These are phyloP conservation scores for Boletus rubescentipes DNA, from an alignment of 768 basidiomycete genomes.

Conservation along the genomic window DNA sequence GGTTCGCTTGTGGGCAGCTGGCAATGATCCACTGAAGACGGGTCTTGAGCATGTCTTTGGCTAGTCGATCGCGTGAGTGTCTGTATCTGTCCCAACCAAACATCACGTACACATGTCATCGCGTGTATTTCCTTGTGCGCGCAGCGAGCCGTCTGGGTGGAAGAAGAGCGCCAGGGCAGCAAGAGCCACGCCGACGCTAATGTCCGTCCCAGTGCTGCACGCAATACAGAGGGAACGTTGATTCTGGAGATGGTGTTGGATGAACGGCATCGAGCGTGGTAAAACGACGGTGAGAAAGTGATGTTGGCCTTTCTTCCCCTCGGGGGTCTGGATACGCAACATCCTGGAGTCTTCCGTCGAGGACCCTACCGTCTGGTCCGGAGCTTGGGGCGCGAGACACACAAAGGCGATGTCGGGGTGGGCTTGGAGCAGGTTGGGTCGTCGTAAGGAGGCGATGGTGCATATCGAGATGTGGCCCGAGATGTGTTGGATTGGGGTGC, in stretches of 20 bases:
- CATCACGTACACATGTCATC: slow-evolving; percentile 22
- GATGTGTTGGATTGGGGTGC: slow-evolving; percentile 27
- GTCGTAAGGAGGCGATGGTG: slow-evolving; percentile 29
- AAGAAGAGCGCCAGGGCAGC: slow-evolving; percentile 60
- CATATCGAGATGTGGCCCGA: slow-evolving; percentile 44
- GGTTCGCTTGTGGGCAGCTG: slow-evolving; percentile 73
- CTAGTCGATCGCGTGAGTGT: slow-evolving; percentile 16
- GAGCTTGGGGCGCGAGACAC: slow-evolving; percentile 11
- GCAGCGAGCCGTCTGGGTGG: slow-evolving; percentile 46
- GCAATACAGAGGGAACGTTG: slow-evolving; percentile 46
- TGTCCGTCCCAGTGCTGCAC: slow-evolving; percentile 60
- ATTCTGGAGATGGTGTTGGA: slow-evolving; percentile 37
- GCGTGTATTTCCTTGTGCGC: slow-evolving; percentile 1
- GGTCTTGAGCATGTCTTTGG: slow-evolving; percentile 65
- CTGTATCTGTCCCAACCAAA: neutral
- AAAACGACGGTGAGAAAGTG: slow-evolving; percentile 49
- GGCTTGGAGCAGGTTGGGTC: neutral
- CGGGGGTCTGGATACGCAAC: slow-evolving; percentile 28
- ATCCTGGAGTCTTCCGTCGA: neutral
- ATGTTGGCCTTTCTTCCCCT: slow-evolving; percentile 55
- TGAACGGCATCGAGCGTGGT: slow-evolving; percentile 49
- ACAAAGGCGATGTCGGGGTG: slow-evolving; percentile 15
- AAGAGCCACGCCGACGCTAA: slow-evolving; percentile 61
- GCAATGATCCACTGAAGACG: slow-evolving; percentile 87
- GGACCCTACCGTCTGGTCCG: neutral